A percentile compares a stretch with the other conserved stretches of the same genome.
Evolutionary conservation across 2,329 filamentous ascomycete species (phyloP).

Genomic region (Colletotrichum horii): DNA sequence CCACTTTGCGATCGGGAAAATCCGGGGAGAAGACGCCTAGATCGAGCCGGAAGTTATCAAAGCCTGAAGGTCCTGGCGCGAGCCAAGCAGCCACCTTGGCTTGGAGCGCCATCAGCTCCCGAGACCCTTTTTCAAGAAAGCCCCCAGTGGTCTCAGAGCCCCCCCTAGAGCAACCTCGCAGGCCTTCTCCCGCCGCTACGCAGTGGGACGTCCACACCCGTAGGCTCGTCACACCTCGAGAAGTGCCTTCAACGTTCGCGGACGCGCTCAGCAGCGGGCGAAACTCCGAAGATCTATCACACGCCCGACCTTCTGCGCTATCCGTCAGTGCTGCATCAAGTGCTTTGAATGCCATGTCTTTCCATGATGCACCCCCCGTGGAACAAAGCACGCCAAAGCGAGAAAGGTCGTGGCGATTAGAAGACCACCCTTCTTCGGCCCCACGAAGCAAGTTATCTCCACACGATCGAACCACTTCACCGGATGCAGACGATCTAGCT

Average conservation of each 20-base stretch:
- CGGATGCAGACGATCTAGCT: slow-evolving; percentile 1
- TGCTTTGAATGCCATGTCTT: slow-evolving; percentile 44
- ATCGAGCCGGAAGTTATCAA: slow-evolving; percentile 44
- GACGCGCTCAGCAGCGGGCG: slow-evolving; percentile 34
- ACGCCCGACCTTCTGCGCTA: slow-evolving; percentile 47
- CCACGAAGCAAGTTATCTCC: background rate
- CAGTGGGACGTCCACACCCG: slow-evolving; percentile 63
- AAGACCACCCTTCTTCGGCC: background rate
- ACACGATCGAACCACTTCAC: background rate
- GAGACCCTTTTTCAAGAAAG: slow-evolving; percentile 37
- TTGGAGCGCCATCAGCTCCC: slow-evolving; percentile 56
- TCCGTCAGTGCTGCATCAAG: slow-evolving; percentile 63
- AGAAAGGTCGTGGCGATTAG: background rate
- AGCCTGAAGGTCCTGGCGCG: slow-evolving; percentile 54
- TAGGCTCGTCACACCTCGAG: slow-evolving; percentile 49
- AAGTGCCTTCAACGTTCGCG: slow-evolving; percentile 31
- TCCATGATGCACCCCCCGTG: slow-evolving; percentile 14
- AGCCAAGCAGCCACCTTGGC: slow-evolving; percentile 70
- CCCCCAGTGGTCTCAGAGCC: slow-evolving; percentile 28
- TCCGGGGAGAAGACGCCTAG: slow-evolving; percentile 47
- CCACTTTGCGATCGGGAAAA: slow-evolving; percentile 60
- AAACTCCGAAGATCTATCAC: slow-evolving; percentile 45
- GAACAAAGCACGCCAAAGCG: slow-evolving; percentile 11
- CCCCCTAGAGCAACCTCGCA: slow-evolving; percentile 37
- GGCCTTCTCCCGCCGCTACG: slow-evolving; percentile 33